Evolutionary conservation across 1,139 yeast species (phyloP).

Genomic region (Pichiaceae sp.): DNA sequence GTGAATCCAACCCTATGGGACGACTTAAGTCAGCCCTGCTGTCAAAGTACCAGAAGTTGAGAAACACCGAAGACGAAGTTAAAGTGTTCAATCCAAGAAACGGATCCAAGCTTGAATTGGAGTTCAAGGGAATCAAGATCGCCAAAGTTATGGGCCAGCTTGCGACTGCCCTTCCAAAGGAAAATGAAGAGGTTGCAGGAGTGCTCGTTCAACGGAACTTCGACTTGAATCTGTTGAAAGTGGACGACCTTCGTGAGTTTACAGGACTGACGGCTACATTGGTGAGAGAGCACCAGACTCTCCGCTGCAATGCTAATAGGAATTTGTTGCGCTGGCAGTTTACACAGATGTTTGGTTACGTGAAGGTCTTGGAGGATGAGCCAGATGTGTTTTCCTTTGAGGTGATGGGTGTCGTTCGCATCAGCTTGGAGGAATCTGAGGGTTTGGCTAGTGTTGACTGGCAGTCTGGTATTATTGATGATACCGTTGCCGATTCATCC

Average conservation of each 20-base stretch:
- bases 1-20: constrained; percentile 98
- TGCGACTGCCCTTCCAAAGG: constrained; percentile 42
- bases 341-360: constrained; percentile 90
- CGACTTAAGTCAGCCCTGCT: constrained; percentile 85
- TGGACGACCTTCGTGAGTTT: constrained; percentile 82
- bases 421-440: constrained; percentile 39
- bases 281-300: constrained; percentile 71
- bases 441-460: constrained; percentile 67
- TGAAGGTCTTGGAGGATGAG: constrained; percentile 58
- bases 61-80: constrained; percentile 87
- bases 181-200: constrained; percentile 56
- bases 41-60: constrained; percentile 75
- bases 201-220: constrained; percentile 88
- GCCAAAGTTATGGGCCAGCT: constrained; percentile 81
- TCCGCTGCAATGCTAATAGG: constrained; percentile 73
- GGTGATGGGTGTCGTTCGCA: constrained; percentile 31
- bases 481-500: constrained; percentile 90
- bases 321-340: constrained; percentile 82
- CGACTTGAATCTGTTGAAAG: constrained; percentile 71
- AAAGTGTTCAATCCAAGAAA: constrained; percentile 89
- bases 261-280: constrained; percentile 82
- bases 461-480: constrained; percentile 86
- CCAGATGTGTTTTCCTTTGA: constrained; percentile 33
- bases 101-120: constrained; percentile 70
- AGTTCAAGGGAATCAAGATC: constrained; percentile 74